Evolutionary conservation across 2,329 filamentous ascomycete genomes (phyloP).

Genomic region (Neofusicoccum sp.): DNA sequence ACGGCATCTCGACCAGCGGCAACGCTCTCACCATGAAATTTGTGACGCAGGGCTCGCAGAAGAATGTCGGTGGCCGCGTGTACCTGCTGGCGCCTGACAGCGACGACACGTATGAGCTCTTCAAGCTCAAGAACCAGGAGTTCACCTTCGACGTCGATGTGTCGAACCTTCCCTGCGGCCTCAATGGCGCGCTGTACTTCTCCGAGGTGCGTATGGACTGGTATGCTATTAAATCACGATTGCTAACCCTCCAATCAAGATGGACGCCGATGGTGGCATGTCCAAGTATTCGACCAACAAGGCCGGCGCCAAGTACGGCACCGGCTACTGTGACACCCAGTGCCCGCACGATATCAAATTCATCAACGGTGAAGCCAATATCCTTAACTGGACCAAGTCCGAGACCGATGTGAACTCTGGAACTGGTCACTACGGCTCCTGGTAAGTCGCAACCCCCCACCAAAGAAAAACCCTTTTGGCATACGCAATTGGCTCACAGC

Average conservation of each 20-base stretch:
- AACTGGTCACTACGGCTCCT: conserved; percentile 58
- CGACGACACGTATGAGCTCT: conserved; percentile 46
- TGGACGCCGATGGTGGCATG: conserved; percentile 64
- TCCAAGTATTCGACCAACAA: conserved; percentile 53
- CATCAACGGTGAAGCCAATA: conserved; percentile 58
- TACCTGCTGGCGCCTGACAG: conserved; percentile 45
- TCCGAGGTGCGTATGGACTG: conserved; percentile 30
- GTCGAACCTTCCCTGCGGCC: conserved; percentile 67
- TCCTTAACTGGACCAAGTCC: conserved; percentile 56
- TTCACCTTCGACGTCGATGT: conserved; percentile 51
- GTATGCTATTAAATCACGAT: neutral
- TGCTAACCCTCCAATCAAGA: conserved; percentile 50
- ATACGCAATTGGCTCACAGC: neutral
- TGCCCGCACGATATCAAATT: conserved; percentile 56
- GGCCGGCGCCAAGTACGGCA: conserved; percentile 60
- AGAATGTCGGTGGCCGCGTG: conserved; percentile 46
- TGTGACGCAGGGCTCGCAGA: conserved; percentile 55
- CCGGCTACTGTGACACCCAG: conserved; percentile 53
- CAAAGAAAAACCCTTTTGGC: too few relatives aligned
- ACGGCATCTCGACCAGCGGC: conserved; percentile 56
- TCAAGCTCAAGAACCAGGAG: conserved; percentile 45
- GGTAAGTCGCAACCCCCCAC: neutral
- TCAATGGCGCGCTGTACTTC: conserved; percentile 70
- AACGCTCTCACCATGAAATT: conserved; percentile 59
- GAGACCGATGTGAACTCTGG: conserved; percentile 59